These are phyloP conservation scores for Wickerhamomyces tratensis DNA, from an alignment of 805 yeast species.

Conservation along the genomic window DNA sequence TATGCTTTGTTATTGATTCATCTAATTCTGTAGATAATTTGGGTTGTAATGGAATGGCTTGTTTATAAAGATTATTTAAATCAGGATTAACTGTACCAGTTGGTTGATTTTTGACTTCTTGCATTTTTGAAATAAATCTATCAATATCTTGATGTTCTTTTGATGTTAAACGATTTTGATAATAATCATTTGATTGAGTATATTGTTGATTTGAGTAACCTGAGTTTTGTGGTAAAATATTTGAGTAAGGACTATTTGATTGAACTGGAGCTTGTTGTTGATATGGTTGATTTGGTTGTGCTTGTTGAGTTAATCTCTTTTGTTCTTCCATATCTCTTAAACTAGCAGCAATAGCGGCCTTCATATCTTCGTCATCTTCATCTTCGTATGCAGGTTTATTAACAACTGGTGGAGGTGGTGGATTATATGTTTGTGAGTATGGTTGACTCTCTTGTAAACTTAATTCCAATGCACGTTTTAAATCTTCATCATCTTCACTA, in stretches of 20 bases:
- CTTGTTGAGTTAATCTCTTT: conserved; percentile 6
- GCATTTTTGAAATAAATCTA: conserved; percentile 60
- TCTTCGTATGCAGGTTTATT: conserved; percentile 20
- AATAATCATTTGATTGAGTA: conserved; percentile 17
- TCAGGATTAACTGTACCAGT: conserved; percentile 28
- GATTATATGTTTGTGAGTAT: conserved; percentile 20
- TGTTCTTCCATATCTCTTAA: conserved; percentile 54
- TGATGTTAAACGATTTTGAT: conserved; percentile 31
- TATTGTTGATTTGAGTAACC: conserved; percentile 4
- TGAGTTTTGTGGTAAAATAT: conserved; percentile 6
- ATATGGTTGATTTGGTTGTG: background rate
- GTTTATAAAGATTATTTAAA: conserved; percentile 47
- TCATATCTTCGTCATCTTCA: conserved; percentile 80
- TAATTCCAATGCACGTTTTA: conserved; percentile 68
- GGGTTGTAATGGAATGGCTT: conserved; percentile 55
- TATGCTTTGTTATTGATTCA: conserved; percentile 51
- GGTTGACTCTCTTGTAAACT: conserved; percentile 50
- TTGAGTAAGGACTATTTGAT: conserved; percentile 6
- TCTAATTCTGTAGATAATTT: conserved; percentile 54
- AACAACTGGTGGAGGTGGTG: conserved; percentile 1
- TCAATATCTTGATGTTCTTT: conserved; percentile 64
- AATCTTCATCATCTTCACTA: conserved; percentile 64
- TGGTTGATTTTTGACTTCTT: conserved; percentile 26
- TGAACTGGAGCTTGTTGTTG: background rate
- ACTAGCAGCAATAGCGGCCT: conserved; percentile 91